A percentile compares a stretch with the other conserved stretches of the same genome.
Conservation (phyloP, 345 rosid genomes). For the Murraya paniculata region DNA sequence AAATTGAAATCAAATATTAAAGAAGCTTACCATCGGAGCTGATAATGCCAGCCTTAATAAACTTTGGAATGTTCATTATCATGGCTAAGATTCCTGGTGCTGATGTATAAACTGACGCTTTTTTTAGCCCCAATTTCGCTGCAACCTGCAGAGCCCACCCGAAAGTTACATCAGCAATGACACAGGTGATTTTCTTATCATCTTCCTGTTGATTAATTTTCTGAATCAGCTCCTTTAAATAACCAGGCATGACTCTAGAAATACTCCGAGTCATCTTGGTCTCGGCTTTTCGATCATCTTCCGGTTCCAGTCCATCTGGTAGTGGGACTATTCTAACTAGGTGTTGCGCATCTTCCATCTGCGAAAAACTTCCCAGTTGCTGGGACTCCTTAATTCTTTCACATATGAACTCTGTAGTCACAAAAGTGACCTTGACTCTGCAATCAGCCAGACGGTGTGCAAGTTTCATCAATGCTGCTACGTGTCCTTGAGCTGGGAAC, state of each 20-base stretch:
- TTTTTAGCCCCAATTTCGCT: constrained; percentile 13
- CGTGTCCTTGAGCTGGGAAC: constrained; percentile 27
- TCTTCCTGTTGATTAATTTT: constrained; percentile 11
- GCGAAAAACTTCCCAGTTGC: background rate
- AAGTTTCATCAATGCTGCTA: constrained; percentile 21
- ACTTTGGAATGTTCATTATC: constrained; percentile 14
- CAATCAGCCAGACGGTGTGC: constrained; percentile 6
- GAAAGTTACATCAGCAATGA: constrained; percentile 17
- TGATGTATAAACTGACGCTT: constrained; percentile 3
- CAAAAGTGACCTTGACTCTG: constrained; percentile 25
- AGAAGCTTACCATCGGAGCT: constrained; percentile 13
- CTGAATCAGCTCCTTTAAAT: constrained; percentile 21
- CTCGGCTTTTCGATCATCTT: constrained; percentile 20
- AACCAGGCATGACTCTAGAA: constrained; percentile 17
- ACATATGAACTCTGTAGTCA: constrained; percentile 14
- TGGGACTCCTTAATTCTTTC: background rate
- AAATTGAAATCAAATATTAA: background rate
- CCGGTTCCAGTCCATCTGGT: constrained; percentile 26
- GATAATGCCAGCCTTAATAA: constrained; percentile 27
- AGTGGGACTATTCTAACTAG: constrained; percentile 14
- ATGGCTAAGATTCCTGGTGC: constrained; percentile 19
- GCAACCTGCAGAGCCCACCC: constrained; percentile 29
- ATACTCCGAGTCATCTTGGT: background rate
- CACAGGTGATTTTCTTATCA: constrained; percentile 15
- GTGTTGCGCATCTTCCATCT: background rate